A percentile compares a stretch with the other conserved stretches of the same genome.
Conservation (phyloP, 2,329 filamentous ascomycete species). For the Coniochaeta sp. region DNA sequence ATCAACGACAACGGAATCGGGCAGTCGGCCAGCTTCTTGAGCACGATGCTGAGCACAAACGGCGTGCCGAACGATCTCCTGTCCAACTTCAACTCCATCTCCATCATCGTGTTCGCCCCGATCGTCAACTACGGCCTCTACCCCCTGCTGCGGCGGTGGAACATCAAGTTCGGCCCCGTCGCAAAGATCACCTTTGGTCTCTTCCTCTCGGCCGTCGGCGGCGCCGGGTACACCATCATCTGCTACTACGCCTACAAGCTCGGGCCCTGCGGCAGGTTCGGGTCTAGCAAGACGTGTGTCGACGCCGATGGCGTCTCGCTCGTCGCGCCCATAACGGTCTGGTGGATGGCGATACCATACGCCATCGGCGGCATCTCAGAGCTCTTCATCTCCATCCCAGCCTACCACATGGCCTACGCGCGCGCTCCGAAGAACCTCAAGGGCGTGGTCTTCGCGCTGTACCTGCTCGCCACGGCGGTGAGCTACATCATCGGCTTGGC, state of each 20-base stretch:
- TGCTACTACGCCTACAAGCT: constrained; percentile 33
- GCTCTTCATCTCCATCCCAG: constrained; percentile 44
- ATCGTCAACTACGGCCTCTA: constrained; percentile 41
- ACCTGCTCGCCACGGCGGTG: constrained; percentile 37
- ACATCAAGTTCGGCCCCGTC: constrained; percentile 39
- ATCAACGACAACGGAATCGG: constrained; percentile 44
- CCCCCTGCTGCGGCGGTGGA: constrained; percentile 30
- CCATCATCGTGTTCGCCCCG: constrained; percentile 37
- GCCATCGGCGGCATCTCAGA: constrained; percentile 42
- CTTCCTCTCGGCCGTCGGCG: constrained; percentile 38
- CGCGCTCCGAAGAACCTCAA: constrained; percentile 43
- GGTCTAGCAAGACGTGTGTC: constrained; percentile 26
- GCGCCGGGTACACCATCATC: constrained; percentile 31
- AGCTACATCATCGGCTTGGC: constrained; percentile 37
- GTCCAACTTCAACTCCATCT: constrained; percentile 41
- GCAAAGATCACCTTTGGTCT: constrained; percentile 44
- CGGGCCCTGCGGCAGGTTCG: constrained; percentile 32
- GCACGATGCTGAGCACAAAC: constrained; percentile 38
- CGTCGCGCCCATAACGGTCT: constrained; percentile 39
- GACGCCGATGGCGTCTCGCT: constrained; percentile 16
- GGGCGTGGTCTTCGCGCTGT: constrained; percentile 41
- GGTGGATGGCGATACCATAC: constrained; percentile 50
- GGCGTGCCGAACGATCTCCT: constrained; percentile 44
- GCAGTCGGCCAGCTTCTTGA: constrained; percentile 36
- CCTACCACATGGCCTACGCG: constrained; percentile 44